phyloP scores from a whole-genome alignment of 2,329 filamentous ascomycete genomes.

The Xylaria sp. region DNA sequence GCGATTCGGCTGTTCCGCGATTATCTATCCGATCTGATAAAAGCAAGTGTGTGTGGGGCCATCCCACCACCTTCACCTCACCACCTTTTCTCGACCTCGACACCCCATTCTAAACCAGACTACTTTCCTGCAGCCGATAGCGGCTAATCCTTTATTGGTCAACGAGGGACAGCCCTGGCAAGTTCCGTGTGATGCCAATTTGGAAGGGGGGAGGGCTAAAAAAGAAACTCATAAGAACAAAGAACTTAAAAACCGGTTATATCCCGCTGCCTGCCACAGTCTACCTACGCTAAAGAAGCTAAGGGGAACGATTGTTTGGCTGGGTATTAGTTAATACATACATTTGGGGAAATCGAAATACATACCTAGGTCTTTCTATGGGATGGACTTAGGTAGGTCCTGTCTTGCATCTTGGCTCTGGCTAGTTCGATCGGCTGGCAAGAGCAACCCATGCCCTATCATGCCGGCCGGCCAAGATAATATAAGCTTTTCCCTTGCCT shows the following conservation, averaged over 20 bases:
- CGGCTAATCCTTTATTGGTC: slow-evolving; percentile 14
- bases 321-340: neutral
- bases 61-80: slow-evolving; percentile 9
- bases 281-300: neutral
- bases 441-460: neutral
- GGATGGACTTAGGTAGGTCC: neutral
- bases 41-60: slow-evolving; percentile 33
- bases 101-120: slow-evolving; percentile 1
- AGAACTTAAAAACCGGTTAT: neutral
- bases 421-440: slow-evolving; percentile 4
- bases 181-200: slow-evolving; percentile 9
- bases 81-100: slow-evolving; percentile 12
- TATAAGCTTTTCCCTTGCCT: slow-evolving; percentile 26
- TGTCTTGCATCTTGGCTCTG: slow-evolving; percentile 11
- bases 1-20: slow-evolving; percentile 17
- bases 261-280: neutral
- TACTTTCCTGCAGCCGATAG: slow-evolving; percentile 25
- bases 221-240: slow-evolving; percentile 9
- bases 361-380: neutral
- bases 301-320: neutral
- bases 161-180: neutral
- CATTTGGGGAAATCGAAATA: neutral
- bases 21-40: slow-evolving; percentile 42
- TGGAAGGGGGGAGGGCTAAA: slow-evolving; percentile 3
- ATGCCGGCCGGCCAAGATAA: slow-evolving; percentile 24